Evolutionary conservation across 2,329 filamentous ascomycete genomes (phyloP).

Genomic region (Fusarium lateritium): DNA sequence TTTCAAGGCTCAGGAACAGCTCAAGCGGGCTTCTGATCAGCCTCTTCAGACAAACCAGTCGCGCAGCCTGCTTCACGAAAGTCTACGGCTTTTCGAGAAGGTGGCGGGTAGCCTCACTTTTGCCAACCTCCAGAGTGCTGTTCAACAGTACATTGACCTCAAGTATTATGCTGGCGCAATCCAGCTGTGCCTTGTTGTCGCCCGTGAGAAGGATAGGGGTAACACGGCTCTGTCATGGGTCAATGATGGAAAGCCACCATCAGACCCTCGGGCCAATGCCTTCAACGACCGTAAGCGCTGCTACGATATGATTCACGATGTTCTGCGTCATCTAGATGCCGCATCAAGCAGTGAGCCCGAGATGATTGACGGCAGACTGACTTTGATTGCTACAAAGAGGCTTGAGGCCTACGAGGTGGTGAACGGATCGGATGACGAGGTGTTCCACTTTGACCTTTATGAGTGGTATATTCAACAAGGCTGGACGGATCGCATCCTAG

Average conservation of each 20-base stretch:
- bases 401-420: conserved; percentile 93
- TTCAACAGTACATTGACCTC: conserved; percentile 83
- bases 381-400: conserved; percentile 82
- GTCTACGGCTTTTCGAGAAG: conserved; percentile 87
- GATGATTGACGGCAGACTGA: conserved; percentile 82
- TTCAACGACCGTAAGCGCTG: conserved; percentile 82
- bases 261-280: conserved; percentile 77
- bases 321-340: conserved; percentile 82
- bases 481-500: conserved; percentile 87
- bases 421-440: conserved; percentile 88
- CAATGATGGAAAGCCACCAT: conserved; percentile 81
- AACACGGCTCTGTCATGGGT: conserved; percentile 90
- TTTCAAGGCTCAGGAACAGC: conserved; percentile 96
- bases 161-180: conserved; percentile 96
- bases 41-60: conserved; percentile 81
- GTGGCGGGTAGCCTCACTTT: conserved; percentile 87
- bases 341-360: conserved; percentile 79
- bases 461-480: conserved; percentile 94
- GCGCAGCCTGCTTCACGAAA: conserved; percentile 87
- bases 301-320: conserved; percentile 89
- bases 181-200: conserved; percentile 86
- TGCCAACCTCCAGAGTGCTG: conserved; percentile 83
- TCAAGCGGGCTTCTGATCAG: conserved; percentile 89
- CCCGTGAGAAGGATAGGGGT: conserved; percentile 86
- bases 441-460: conserved; percentile 97